Percentiles rank a stretch among this genome's conserved stretches.
Evolutionary conservation across 345 rosid genomes (phyloP).

Genomic region (Brassica nigra): DNA sequence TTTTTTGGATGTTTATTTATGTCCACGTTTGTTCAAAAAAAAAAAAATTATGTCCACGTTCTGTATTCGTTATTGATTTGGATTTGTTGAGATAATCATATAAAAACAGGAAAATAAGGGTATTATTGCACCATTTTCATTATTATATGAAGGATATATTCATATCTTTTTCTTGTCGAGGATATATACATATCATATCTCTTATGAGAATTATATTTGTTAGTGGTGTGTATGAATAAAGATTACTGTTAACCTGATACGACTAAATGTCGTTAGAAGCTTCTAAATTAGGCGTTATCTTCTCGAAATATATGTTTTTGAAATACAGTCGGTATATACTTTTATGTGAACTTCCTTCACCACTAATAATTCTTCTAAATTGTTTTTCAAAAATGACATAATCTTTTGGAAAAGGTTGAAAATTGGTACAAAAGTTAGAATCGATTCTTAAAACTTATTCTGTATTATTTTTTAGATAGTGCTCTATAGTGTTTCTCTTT

Average conservation of each 20-base stretch:
- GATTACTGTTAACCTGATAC: neutral
- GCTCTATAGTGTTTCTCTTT: neutral
- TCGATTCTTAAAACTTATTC: neutral
- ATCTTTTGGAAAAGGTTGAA: neutral
- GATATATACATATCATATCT: neutral
- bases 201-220: neutral
- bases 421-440: neutral
- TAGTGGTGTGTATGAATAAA: neutral
- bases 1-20: conserved; percentile 26
- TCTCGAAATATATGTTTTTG: neutral
- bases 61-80: conserved; percentile 29
- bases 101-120: neutral
- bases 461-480: neutral
- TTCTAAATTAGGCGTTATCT: neutral
- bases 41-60: conserved; percentile 28
- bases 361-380: neutral
- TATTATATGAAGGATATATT: neutral
- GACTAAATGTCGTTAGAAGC: neutral
- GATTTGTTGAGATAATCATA: neutral
- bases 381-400: neutral
- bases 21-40: too few species aligned
- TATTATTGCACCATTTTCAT: neutral
- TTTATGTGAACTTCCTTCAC: neutral
- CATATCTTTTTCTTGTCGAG: neutral
- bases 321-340: neutral